phyloP scores from a whole-genome alignment of 1,139 yeast species.

The Meyerozyma elateridarum region DNA sequence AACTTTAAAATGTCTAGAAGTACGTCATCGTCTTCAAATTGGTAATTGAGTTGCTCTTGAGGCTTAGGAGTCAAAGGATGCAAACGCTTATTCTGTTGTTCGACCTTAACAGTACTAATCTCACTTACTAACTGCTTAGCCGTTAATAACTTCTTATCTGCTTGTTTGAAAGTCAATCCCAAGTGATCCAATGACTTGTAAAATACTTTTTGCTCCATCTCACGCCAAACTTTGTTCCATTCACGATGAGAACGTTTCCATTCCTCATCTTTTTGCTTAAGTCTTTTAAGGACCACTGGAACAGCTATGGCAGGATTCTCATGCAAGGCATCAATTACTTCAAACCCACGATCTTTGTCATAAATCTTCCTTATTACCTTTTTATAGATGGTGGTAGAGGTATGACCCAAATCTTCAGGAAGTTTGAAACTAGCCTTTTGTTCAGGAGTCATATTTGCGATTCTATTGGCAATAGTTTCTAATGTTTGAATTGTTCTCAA shows the following conservation, averaged over 20 bases:
- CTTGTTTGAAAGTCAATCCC: slow-evolving; percentile 93
- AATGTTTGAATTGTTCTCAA: slow-evolving; percentile 90
- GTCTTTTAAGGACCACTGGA: slow-evolving; percentile 84
- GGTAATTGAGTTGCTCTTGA: slow-evolving; percentile 71
- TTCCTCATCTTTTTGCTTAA: slow-evolving; percentile 97
- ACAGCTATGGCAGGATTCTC: slow-evolving; percentile 94
- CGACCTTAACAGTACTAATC: slow-evolving; percentile 86
- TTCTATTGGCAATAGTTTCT: slow-evolving; percentile 91
- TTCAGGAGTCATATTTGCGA: slow-evolving; percentile 88
- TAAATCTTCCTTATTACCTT: slow-evolving; percentile 89
- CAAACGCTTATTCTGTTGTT: slow-evolving; percentile 70
- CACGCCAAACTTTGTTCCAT: slow-evolving; percentile 99
- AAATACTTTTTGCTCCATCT: slow-evolving; percentile 91
- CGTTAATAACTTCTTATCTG: slow-evolving; percentile 87
- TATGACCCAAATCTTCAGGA: slow-evolving; percentile 91
- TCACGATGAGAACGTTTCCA: slow-evolving; percentile 98
- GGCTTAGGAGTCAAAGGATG: slow-evolving; percentile 87
- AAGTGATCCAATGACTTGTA: slow-evolving; percentile 91
- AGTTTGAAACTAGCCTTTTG: slow-evolving; percentile 82
- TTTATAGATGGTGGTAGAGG: slow-evolving; percentile 85
- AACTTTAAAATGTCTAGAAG: slow-evolving; percentile 70
- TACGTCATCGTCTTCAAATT: slow-evolving; percentile 61
- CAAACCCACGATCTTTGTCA: slow-evolving; percentile 92
- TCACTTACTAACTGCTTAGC: slow-evolving; percentile 88
- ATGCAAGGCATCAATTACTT: slow-evolving; percentile 92